Conservation (phyloP, 352 stramenopile genomes). For the Phytophthora macrochlamydospora region DNA sequence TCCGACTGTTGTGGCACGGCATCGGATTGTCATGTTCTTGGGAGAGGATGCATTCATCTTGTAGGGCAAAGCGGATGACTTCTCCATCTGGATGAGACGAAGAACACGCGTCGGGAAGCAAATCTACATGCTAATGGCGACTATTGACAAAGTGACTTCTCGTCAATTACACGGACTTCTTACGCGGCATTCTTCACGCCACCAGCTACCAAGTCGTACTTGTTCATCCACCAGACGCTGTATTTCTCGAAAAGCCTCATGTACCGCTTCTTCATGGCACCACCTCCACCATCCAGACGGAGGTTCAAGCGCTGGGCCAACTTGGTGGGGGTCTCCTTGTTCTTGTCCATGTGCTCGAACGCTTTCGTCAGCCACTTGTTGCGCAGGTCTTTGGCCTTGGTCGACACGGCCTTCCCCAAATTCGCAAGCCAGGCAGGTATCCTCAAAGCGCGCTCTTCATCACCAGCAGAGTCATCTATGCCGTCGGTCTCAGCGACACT, state of each 20-base stretch:
- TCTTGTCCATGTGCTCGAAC: conserved; percentile 22
- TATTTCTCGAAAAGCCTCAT: conserved; percentile 11
- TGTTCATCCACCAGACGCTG: conserved; percentile 10
- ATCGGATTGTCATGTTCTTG: too few species aligned
- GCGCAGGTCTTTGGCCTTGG: conserved; percentile 13
- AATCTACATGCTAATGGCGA: not conserved
- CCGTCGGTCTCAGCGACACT: not conserved
- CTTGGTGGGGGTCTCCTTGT: conserved; percentile 9
- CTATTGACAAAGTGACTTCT: not conserved
- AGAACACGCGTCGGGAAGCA: not conserved
- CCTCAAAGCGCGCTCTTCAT: conserved; percentile 14
- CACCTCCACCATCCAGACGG: not conserved
- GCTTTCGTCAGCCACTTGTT: conserved; percentile 4
- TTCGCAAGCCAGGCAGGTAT: conserved; percentile 11
- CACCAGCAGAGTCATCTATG: conserved; percentile 4
- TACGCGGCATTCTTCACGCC: not conserved
- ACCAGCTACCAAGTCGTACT: not conserved
- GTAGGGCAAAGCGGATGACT: too few species aligned
- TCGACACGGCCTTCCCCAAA: conserved; percentile 12
- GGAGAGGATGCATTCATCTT: too few species aligned
- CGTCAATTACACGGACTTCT: not conserved
- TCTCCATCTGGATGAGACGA: too few species aligned
- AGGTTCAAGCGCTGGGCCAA: conserved; percentile 17
- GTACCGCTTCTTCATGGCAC: conserved; percentile 1
- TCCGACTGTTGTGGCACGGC: too few species aligned